These are phyloP conservation scores for Silene coronaria DNA, from an alignment of 179 eudicot genomes.

Conservation along the genomic window DNA sequence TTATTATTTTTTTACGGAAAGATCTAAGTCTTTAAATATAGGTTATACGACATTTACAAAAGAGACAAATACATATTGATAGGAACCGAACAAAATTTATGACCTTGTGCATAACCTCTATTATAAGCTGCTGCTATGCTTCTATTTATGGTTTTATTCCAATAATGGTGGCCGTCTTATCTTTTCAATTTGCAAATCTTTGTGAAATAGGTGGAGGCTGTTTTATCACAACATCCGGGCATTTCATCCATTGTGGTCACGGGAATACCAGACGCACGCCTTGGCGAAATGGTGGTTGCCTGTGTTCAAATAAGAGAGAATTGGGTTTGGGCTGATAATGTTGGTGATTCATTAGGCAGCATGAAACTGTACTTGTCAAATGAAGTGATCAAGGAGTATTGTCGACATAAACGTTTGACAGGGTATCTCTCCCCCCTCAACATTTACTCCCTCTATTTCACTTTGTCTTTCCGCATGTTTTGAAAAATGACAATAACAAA, in stretches of 20 bases:
- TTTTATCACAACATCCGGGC: conserved; percentile 73
- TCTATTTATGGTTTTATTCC: neutral
- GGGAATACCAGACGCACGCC: conserved; percentile 61
- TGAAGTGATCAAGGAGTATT: conserved; percentile 48
- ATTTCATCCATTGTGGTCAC: conserved; percentile 43
- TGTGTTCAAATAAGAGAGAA: conserved; percentile 48
- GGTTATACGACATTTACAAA: no score
- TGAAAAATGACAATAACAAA: no score
- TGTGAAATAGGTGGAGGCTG: conserved; percentile 54
- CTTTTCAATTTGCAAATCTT: neutral
- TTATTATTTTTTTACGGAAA: no score
- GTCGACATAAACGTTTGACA: conserved; percentile 45
- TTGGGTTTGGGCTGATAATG: conserved; percentile 60
- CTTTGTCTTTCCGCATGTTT: neutral
- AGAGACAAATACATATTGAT: no score
- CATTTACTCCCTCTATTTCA: neutral
- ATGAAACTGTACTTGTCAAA: conserved; percentile 35
- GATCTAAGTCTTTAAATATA: no score
- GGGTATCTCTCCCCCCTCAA: conserved; percentile 35
- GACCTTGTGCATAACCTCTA: no score
- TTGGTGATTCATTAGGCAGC: conserved; percentile 13
- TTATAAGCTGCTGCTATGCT: neutral
- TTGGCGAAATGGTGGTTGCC: conserved; percentile 71
- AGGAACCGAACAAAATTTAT: no score
- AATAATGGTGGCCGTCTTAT: neutral